phyloP scores from a whole-genome alignment of 2,329 filamentous ascomycete genomes.

The Myriangium duriaei region DNA sequence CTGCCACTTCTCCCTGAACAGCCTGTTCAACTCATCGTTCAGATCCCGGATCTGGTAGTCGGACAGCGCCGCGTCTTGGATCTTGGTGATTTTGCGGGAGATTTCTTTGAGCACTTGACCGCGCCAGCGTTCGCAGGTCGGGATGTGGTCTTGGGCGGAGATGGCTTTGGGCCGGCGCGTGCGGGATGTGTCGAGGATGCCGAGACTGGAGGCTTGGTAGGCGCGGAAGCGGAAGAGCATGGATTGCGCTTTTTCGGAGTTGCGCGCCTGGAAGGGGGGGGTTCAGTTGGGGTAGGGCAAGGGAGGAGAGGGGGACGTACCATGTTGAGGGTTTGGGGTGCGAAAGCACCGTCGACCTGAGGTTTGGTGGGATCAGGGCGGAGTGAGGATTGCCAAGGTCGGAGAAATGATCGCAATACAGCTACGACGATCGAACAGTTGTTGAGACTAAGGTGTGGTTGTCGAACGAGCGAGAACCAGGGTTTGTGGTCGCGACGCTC shows the following conservation, averaged over 20 bases:
- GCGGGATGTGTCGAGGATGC: conserved; percentile 86
- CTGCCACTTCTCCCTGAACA: conserved; percentile 98
- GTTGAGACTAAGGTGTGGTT: no score
- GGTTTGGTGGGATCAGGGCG: no score
- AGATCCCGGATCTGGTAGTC: conserved; percentile 96
- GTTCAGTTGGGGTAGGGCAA: conserved; percentile 17
- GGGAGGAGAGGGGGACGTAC: conserved; percentile 10
- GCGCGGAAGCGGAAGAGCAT: conserved; percentile 99
- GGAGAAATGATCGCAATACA: no score
- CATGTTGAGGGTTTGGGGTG: conserved; percentile 1
- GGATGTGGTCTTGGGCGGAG: conserved; percentile 72
- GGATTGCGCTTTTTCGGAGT: conserved; percentile 96
- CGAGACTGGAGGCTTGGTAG: conserved; percentile 87
- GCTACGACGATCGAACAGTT: no score
- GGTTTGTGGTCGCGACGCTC: no score
- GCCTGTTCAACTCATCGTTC: conserved; percentile 98
- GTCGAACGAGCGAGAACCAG: no score
- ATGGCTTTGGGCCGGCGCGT: conserved; percentile 84
- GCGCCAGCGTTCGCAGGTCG: conserved; percentile 91
- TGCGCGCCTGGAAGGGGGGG: conserved; percentile 59
- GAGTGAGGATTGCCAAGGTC: no score
- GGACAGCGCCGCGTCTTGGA: conserved; percentile 81
- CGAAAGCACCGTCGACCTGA: no score
- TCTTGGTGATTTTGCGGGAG: conserved; percentile 88
- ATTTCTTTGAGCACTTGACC: conserved; percentile 96